phyloP scores from a whole-genome alignment of 2,329 filamentous ascomycete species.

The Sporothrix pseudoabietina region DNA sequence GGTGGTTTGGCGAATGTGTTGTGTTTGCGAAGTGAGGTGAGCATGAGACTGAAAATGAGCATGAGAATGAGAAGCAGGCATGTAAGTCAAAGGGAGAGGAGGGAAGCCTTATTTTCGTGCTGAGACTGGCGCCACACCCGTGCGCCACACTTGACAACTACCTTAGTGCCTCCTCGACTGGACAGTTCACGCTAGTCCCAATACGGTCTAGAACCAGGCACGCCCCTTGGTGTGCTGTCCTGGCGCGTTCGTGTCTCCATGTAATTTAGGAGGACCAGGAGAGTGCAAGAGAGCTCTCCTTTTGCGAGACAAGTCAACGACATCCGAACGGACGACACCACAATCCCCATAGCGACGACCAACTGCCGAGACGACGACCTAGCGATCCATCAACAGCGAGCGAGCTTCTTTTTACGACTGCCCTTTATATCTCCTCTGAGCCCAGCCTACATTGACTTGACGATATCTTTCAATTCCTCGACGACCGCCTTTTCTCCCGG shows the following conservation, averaged over 20 bases:
- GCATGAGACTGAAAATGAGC: conserved; percentile 13
- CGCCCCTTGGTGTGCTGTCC: conserved; percentile 26
- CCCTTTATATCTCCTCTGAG: too few relatives aligned
- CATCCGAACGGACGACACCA: conserved; percentile 2
- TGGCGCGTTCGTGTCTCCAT: conserved; percentile 31
- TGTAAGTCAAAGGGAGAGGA: neutral
- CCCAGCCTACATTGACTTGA: neutral
- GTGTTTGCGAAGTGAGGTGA: neutral
- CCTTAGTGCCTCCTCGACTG: neutral
- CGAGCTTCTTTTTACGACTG: neutral
- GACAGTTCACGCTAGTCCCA: neutral
- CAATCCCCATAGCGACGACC: neutral
- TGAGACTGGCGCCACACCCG: conserved; percentile 12
- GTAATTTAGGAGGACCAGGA: conserved; percentile 22
- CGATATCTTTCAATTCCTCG: neutral
- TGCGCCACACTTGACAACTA: neutral
- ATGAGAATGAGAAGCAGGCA: conserved; percentile 1
- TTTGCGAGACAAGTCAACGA: neutral
- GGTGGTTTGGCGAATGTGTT: neutral
- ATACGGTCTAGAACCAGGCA: conserved; percentile 27
- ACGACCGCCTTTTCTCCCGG: neutral
- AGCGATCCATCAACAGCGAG: neutral
- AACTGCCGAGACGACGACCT: neutral
- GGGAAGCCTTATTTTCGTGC: neutral
- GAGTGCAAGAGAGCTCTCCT: conserved; percentile 4